Conservation (phyloP, 768 basidiomycete species). For the Amanita brunnescens region DNA sequence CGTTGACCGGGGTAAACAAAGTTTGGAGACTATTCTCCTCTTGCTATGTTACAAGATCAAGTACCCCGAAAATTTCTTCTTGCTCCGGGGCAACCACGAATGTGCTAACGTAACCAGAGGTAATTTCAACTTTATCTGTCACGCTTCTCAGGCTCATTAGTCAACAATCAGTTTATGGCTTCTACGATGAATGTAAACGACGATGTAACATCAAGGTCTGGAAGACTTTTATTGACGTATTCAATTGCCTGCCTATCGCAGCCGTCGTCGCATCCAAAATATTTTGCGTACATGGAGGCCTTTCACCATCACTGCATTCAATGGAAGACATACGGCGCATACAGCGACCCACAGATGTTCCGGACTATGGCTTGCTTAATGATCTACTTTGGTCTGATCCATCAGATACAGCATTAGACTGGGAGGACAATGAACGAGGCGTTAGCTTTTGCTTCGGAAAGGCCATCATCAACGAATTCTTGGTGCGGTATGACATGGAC, state of each 20-base stretch:
- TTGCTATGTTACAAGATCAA: constrained; percentile 99
- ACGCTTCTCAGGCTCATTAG: constrained; percentile 10
- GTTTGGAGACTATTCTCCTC: constrained; percentile 94
- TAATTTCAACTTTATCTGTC: constrained; percentile 20
- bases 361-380: constrained; percentile 95
- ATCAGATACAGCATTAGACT: constrained; percentile 93
- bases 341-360: constrained; percentile 95
- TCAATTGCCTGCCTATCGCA: constrained; percentile 98
- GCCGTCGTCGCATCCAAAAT: constrained; percentile 99
- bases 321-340: constrained; percentile 99
- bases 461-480: constrained; percentile 92
- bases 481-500: constrained; percentile 96
- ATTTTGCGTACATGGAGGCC: constrained; percentile 96
- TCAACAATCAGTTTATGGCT: constrained; percentile 76
- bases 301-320: constrained; percentile 84
- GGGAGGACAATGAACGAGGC: constrained; percentile 99
- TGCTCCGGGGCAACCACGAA: constrained; percentile 96
- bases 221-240: constrained; percentile 99
- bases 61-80: constrained; percentile 99
- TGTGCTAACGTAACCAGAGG: constrained; percentile 99
- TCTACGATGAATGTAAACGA: constrained; percentile 99
- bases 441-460: constrained; percentile 99
- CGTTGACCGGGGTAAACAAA: constrained; percentile 97
- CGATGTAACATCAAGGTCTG: constrained; percentile 99
- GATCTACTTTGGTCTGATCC: constrained; percentile 98